Base-by-base conservation (phyloP, 805 yeast species). In the Torulaspora franciscae region DNA sequence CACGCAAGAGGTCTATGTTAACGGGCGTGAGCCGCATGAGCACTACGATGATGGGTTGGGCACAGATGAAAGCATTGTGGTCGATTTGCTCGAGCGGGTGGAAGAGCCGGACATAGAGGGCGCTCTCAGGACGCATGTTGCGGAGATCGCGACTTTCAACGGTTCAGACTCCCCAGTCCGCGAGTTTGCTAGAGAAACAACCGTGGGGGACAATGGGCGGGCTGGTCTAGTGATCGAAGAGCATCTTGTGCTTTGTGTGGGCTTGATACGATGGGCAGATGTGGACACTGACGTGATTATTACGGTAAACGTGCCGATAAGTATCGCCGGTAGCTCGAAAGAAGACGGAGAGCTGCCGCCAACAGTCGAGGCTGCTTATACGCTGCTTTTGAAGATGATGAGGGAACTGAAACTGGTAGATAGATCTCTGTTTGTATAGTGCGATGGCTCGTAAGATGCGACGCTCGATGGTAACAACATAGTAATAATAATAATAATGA, bases 1-100 rank as follows among this genome's bases (percentile, higher is more conserved):
- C 58, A 81, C 89, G 1, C 98, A 93, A 61, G 99, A 91, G 62
- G 96, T 91, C 22, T 93, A 76, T 62, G 79, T 90, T 3, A 74
- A 73, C 40, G 57, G 64, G 10, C 54, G 69, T 6, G 62, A 64
- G 6, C 61, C 61, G 13, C 48, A 48, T 3, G 64, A 64, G 36
- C 57, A 68, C 9, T 51, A 66, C 10, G 67, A 61, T 34, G 69
- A 56, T 59, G 70, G 51, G 38, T 58, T 71, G 37, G 64, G 65
- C 32, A 54, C 65, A 37, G 77, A 80, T 42, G 79, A 75, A 51
- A 75, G 84, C 13, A 59, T 83, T 7, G 79, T 84, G n/a, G 58
- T 84, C 14, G 93, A 84, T 49, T 61, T 84, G 11, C 62, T 84
- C 50, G 86, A 84, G 52, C 55, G 66, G 22, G 77, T 79, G 0